phyloP scores from a whole-genome alignment of 208 protist species.

The Wallacemonas collosoma region DNA sequence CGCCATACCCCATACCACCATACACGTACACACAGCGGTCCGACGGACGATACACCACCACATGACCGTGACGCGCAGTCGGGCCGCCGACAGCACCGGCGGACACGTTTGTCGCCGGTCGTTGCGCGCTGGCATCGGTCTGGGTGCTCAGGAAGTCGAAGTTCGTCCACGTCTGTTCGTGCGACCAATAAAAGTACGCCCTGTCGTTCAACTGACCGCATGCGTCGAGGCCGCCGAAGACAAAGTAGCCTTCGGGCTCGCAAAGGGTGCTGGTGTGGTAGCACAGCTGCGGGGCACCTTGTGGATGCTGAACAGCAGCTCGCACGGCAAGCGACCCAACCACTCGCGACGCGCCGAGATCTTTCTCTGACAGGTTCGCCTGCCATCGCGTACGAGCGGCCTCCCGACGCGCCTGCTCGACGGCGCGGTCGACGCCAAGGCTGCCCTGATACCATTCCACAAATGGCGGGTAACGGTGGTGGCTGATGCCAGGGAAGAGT shows the following conservation, averaged over 20 bases:
- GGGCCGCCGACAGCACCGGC: conserved; percentile 16
- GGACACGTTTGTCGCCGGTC: conserved; percentile 21
- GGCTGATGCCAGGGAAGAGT: conserved; percentile 37
- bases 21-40: conserved; percentile 68
- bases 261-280: conserved; percentile 67
- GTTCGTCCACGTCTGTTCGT: conserved; percentile 30
- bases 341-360: conserved; percentile 28
- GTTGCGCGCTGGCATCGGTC: conserved; percentile 12
- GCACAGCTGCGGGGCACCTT: conserved; percentile 35
- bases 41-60: conserved; percentile 40
- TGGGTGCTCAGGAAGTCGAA: conserved; percentile 26
- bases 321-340: conserved; percentile 36
- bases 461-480: conserved; percentile 36
- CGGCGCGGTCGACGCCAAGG: conserved; percentile 27
- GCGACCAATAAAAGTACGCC: conserved; percentile 33
- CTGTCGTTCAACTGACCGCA: background rate
- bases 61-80: conserved; percentile 55
- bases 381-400: conserved; percentile 36
- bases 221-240: conserved; percentile 43
- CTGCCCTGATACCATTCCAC: conserved; percentile 70
- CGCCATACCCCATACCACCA: conserved; percentile 43
- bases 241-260: conserved; percentile 36
- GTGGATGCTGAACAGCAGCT: conserved; percentile 47
- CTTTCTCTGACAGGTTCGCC: conserved; percentile 35
- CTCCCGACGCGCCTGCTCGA: conserved; percentile 35